These are phyloP conservation scores for Quercus lobata DNA, from an alignment of 331 rosid species.

Conservation along the genomic window DNA sequence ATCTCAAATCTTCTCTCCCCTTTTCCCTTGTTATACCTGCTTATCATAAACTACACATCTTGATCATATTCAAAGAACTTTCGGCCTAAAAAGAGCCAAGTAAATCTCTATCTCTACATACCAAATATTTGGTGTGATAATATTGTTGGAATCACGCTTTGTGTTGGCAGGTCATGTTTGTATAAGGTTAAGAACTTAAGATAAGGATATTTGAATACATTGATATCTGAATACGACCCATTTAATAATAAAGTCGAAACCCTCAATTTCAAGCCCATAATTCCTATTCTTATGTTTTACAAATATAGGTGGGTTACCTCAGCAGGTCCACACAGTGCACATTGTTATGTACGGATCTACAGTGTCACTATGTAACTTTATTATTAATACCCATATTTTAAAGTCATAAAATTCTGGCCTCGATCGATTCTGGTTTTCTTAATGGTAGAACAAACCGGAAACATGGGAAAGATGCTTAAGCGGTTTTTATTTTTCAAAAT, in stretches of 20 bases:
- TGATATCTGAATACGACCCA: too few species aligned
- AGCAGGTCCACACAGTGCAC: neutral
- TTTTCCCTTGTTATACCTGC: neutral
- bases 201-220: too few species aligned
- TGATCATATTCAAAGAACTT: neutral
- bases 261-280: too few species aligned
- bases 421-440: slow-evolving; percentile 1
- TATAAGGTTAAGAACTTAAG: too few species aligned
- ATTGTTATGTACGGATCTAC: neutral
- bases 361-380: neutral
- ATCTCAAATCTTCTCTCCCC: neutral
- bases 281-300: too few species aligned
- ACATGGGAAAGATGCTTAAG: slow-evolving; percentile 35
- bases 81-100: neutral
- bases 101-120: neutral
- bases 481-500: neutral
- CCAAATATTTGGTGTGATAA: too few species aligned
- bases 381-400: slow-evolving; percentile 2
- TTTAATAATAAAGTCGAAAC: too few species aligned
- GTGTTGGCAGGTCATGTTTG: too few species aligned
- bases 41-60: neutral
- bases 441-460: slow-evolving; percentile 22
- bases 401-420: neutral
- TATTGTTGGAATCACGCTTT: too few species aligned
- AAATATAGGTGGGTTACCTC: neutral